phyloP scores from a whole-genome alignment of 495 filamentous ascomycete species.

The Hypoxylon trugodes region DNA sequence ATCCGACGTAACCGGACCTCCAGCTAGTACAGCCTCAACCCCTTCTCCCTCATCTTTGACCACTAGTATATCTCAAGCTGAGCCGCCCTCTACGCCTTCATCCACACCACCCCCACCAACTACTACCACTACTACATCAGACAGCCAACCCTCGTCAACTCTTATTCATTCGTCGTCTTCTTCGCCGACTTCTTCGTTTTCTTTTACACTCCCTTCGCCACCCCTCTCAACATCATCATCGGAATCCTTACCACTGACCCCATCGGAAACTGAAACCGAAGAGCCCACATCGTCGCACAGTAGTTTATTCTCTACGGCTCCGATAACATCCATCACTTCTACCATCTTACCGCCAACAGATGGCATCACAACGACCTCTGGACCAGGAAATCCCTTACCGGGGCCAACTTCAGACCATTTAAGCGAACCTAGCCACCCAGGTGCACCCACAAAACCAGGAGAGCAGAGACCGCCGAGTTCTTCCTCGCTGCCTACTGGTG shows the following conservation, averaged over 20 bases:
- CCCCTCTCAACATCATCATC: too few species aligned
- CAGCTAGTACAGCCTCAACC: background rate
- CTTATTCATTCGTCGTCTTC: background rate
- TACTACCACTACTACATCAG: background rate
- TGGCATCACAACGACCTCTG: background rate
- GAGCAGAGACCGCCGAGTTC: background rate
- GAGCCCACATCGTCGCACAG: background rate
- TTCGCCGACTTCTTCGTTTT: background rate
- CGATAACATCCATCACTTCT: background rate
- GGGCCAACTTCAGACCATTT: slow-evolving; percentile 1
- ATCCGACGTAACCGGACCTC: background rate
- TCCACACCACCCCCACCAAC: background rate
- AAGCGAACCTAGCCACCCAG: background rate
- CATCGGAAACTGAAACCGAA: too few species aligned
- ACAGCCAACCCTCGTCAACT: background rate
- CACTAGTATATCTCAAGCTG: background rate
- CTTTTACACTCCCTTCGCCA: background rate
- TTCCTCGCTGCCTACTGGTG: background rate
- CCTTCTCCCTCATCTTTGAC: background rate
- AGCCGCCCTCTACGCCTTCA: background rate
- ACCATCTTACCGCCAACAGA: background rate
- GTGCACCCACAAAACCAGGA: background rate
- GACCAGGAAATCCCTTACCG: background rate
- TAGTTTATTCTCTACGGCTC: slow-evolving; percentile 8
- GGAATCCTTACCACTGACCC: background rate